Base-by-base conservation (phyloP, 169 alveolate genomes). In the Eimeria acervulina region DNA sequence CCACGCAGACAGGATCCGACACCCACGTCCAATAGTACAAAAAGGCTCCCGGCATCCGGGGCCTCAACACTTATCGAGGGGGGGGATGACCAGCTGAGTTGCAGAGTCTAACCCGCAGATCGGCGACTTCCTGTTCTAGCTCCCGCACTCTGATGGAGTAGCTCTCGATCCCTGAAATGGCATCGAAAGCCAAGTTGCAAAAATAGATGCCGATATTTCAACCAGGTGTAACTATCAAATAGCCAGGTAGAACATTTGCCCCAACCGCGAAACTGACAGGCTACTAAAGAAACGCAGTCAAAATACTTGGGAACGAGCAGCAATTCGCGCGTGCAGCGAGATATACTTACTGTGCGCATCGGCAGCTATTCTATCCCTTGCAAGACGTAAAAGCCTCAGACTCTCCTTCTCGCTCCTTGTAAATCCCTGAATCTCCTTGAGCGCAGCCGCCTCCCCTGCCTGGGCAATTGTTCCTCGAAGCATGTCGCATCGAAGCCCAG, bases 321-420 rank as follows among this genome's bases (percentile, higher is more conserved):
- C 83, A 44, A 0, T 13, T 28, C n/a, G 13, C 0, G 84, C 68
- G 10, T 36, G 28, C 38, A 31, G 55, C 31, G 21, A 68, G 51
- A 17, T 33, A 17, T 4, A 15, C 95, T 70, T 80, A 95, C 98
- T 88, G 66, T 97, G 95, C 28, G 98, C 95, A 93, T 97, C 98
- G n/a, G 97, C 97, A 52, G 96, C 97, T 44, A 97, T 97, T 72
- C 98, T 84, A 74, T 95, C 96, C 80, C 96, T 88, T 26, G 98
- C 98, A n/a, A 90, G 93, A 38, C 97, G 93, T 42, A 97, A 72
- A 31, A 97, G 94, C 93, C 95, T 91, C 93, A 97, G 68, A 38
- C 97, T 95, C 95, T 97, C 98, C 89, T 96, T 83, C 74, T 97
- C 98, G 52, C 97, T 78, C 66, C 96, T 47, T 38, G 97, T 95